phyloP scores from a whole-genome alignment of 2,329 filamentous ascomycete species.

The Sporothrix dimorphospora region DNA sequence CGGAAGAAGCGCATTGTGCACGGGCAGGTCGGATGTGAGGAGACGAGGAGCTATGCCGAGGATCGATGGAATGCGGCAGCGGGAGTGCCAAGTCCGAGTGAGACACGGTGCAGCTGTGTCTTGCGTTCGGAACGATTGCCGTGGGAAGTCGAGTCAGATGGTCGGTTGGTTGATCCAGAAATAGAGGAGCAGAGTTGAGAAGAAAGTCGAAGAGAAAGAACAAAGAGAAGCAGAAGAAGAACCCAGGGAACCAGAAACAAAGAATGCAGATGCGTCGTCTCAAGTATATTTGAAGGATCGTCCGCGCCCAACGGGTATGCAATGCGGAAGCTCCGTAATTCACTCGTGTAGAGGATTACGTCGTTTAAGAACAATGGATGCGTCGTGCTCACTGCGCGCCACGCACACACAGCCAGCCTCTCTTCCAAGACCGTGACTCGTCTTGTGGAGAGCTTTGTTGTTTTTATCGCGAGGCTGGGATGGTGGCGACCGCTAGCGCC shows the following conservation, averaged over 20 bases:
- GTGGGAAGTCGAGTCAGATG: neutral
- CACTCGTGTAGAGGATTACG: neutral
- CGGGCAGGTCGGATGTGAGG: neutral
- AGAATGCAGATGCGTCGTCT: slow-evolving; percentile 5
- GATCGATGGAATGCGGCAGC: neutral
- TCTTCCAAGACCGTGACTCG: neutral
- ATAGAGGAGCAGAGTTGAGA: neutral
- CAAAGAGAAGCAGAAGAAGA: neutral
- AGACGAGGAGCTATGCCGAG: neutral
- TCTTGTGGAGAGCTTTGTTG: neutral
- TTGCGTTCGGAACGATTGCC: neutral
- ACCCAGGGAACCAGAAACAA: slow-evolving; percentile 28
- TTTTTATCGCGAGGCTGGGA: slow-evolving; percentile 28
- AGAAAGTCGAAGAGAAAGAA: neutral
- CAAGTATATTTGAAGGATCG: slow-evolving; percentile 16
- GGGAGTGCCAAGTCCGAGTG: slow-evolving; percentile 1
- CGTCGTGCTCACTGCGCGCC: neutral
- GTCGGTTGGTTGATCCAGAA: neutral
- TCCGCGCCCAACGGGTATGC: slow-evolving; percentile 3
- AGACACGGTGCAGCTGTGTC: slow-evolving; percentile 10
- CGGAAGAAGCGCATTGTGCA: slow-evolving; percentile 15
- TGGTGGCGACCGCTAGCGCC: neutral
- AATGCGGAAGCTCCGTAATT: neutral
- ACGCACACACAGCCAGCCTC: slow-evolving; percentile 16
- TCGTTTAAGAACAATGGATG: neutral